These are phyloP conservation scores for Oidium heveae DNA, from an alignment of 2,329 filamentous ascomycete genomes.

Conservation along the genomic window DNA sequence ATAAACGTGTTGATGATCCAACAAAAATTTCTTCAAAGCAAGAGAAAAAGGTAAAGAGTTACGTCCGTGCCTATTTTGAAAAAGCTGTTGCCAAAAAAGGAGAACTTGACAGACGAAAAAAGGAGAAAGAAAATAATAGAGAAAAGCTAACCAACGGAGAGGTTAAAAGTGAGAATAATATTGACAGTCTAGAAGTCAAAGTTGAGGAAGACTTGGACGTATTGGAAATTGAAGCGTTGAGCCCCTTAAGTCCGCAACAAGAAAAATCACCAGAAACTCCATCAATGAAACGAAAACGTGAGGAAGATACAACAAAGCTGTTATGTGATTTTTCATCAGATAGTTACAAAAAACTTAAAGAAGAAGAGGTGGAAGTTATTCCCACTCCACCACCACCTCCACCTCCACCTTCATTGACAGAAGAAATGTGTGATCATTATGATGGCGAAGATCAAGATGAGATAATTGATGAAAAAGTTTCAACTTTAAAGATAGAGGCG, in stretches of 20 bases:
- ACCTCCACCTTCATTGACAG: conserved; percentile 1
- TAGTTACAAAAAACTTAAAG: conserved; percentile 11
- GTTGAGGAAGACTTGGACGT: conserved; percentile 9
- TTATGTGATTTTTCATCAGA: conserved; percentile 3
- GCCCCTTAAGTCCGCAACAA: conserved; percentile 17
- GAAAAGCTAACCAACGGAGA: conserved; percentile 5
- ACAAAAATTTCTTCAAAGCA: conserved; percentile 54
- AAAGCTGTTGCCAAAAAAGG: conserved; percentile 57
- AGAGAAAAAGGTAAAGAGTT: conserved; percentile 57
- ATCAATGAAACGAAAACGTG: conserved; percentile 38
- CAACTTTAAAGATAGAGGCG: conserved; percentile 3
- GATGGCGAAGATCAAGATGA: background rate
- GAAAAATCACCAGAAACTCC: conserved; percentile 13
- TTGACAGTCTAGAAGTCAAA: conserved; percentile 12
- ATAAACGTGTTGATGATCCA: conserved; percentile 63
- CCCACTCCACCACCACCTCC: conserved; percentile 11
- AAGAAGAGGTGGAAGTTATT: conserved; percentile 4
- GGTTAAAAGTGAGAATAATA: conserved; percentile 12
- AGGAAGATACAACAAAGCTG: conserved; percentile 15
- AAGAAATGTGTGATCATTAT: conserved; percentile 1
- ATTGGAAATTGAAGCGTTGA: conserved; percentile 12
- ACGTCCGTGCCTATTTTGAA: conserved; percentile 66
- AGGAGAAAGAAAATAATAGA: conserved; percentile 13
- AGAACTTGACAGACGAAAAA: conserved; percentile 38
- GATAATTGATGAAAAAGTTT: background rate